Evolutionary conservation across 352 stramenopile genomes (phyloP), one percentile per base, ranked within the genome.

Genomic region (Phytophthora pisi): DNA sequence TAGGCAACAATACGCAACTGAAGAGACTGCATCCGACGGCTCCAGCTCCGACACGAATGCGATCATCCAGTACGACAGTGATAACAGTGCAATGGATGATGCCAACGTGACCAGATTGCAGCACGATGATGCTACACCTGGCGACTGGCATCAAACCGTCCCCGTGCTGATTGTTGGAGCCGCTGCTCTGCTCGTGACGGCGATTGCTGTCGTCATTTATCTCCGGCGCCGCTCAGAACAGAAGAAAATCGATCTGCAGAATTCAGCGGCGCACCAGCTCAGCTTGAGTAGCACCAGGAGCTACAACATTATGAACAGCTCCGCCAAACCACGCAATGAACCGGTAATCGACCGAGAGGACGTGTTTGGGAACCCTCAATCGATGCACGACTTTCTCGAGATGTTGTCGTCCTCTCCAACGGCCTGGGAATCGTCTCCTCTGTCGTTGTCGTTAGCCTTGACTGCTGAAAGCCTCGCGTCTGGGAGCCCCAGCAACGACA

Each of bases 101-200:
- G 31, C 63, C 13, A 51, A 68, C 16, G 36, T 36, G 1, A 61
- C 43, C 11, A 42, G 30, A 50, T 18, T 68, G 18, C 30, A 61
- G 4, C n/a, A 42, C 10, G 57, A 36, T 59, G 51, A n/a, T 10
- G 66, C 7, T 58, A 68, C 38, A 28, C 54, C 36, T 57, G 64
- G 47, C 62, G 57, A 18, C 13, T 82, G 40, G 51, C 76, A 36
- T 51, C 76, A 23, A 8, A 70, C 75, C 10, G 31, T 81, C 10
- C 64, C 70, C 10, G 70, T 86, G 18, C 58, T 82, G 23, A 52
- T 83, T 15, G 56, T 67, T 4, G 66, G 77, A 15, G 57, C 59
- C 16, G 51, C 70, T 3, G 50, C 59, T 2, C 24, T 77, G 5
- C 11, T 71, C 3, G 62, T 69, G 9, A 65, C 65, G 3, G 51